These are phyloP conservation scores for Globisporangium paddicum DNA, from an alignment of 352 stramenopile genomes.

Conservation along the genomic window DNA sequence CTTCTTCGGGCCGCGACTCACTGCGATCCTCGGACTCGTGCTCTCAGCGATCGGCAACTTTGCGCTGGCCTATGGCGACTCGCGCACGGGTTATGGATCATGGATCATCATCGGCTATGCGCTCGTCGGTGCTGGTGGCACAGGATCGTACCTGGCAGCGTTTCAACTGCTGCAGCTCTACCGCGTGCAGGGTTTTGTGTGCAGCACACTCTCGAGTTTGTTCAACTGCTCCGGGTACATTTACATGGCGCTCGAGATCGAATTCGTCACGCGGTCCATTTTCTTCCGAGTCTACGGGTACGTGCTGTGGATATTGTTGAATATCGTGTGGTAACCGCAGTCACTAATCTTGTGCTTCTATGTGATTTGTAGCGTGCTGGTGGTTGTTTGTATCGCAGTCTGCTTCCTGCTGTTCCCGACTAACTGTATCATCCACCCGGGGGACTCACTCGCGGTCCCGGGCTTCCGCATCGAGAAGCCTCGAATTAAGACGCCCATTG, in stretches of 20 bases:
- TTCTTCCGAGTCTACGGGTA: constrained; percentile 75
- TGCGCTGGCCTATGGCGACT: constrained; percentile 51
- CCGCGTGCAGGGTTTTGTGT: constrained; percentile 69
- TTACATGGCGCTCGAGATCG: constrained; percentile 77
- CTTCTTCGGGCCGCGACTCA: constrained; percentile 50
- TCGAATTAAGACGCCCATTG: constrained; percentile 47
- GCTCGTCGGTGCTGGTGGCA: constrained; percentile 61
- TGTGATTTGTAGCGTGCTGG: constrained; percentile 27
- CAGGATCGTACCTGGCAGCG: constrained; percentile 66
- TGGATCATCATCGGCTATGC: constrained; percentile 71
- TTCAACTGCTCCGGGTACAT: constrained; percentile 85
- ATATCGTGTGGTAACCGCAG: no score
- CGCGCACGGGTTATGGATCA: constrained; percentile 30
- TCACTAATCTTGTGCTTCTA: constrained; percentile 2
- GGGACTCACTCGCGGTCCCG: constrained; percentile 42
- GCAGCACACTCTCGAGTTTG: constrained; percentile 73
- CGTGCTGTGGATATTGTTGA: not conserved
- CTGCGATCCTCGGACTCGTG: constrained; percentile 45
- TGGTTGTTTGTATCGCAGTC: constrained; percentile 33
- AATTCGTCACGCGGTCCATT: constrained; percentile 29
- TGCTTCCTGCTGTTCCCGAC: constrained; percentile 70
- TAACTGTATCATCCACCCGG: constrained; percentile 52
- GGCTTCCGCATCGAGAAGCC: constrained; percentile 49
- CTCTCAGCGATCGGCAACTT: constrained; percentile 56
- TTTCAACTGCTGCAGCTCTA: constrained; percentile 83